Evolutionary conservation across 2,329 filamentous ascomycete species (phyloP).

Genomic region (Aspergillus sp.): DNA sequence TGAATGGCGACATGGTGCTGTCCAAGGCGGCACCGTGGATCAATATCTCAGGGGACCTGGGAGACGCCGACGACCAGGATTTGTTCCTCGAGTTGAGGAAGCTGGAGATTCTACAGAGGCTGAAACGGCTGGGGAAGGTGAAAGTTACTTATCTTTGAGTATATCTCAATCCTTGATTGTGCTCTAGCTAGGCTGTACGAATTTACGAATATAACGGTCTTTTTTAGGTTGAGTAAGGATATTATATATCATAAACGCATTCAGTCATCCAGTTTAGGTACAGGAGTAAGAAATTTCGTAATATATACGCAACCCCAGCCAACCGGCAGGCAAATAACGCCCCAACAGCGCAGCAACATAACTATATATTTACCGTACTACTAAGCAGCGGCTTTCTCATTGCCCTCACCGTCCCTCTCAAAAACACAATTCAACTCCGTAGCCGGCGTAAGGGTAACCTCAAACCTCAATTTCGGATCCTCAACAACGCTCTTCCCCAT

Average conservation of each 20-base stretch:
- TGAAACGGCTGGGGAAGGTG: slow-evolving; percentile 31
- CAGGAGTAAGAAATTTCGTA: background rate
- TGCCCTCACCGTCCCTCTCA: slow-evolving; percentile 28
- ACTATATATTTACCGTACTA: background rate
- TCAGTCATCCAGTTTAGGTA: background rate
- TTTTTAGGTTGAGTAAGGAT: background rate
- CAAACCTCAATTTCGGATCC: slow-evolving; percentile 37
- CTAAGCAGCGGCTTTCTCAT: background rate
- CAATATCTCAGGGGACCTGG: slow-evolving; percentile 28
- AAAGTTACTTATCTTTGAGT: slow-evolving; percentile 18
- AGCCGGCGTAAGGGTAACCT: slow-evolving; percentile 41
- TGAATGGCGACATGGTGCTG: slow-evolving; percentile 17
- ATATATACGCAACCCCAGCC: background rate
- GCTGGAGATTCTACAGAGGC: slow-evolving; percentile 35
- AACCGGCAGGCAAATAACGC: background rate
- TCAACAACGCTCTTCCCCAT: slow-evolving; percentile 33
- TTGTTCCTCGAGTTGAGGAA: slow-evolving; percentile 35
- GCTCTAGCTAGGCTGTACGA: background rate
- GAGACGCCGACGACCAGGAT: slow-evolving; percentile 38
- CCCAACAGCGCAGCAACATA: background rate
- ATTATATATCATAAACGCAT: background rate
- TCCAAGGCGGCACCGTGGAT: slow-evolving; percentile 17
- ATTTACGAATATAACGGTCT: background rate
- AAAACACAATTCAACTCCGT: slow-evolving; percentile 42
- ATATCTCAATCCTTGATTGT: background rate